Percentiles rank a stretch among this genome's conserved stretches.
Conservation (phyloP, 352 stramenopile genomes). For the Globisporangium irregulare region DNA sequence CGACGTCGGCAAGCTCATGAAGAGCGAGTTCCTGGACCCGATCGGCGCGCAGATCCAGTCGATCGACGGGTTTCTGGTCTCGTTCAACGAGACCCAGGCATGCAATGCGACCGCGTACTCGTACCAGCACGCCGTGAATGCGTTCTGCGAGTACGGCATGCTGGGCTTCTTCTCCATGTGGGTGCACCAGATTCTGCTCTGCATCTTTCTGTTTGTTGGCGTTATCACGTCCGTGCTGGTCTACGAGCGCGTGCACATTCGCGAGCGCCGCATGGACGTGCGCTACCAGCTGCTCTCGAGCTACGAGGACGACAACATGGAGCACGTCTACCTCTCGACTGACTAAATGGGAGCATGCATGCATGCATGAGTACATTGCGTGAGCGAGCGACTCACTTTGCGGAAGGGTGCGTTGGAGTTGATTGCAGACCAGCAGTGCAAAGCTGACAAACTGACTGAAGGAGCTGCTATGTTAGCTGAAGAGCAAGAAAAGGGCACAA, state of each 20-base stretch:
- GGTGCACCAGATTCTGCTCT: conserved; percentile 81
- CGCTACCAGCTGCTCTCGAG: conserved; percentile 73
- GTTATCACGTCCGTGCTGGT: conserved; percentile 70
- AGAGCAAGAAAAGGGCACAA: not conserved
- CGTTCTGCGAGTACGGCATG: conserved; percentile 80
- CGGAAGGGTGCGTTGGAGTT: not conserved
- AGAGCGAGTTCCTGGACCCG: conserved; percentile 68
- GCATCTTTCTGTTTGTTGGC: conserved; percentile 71
- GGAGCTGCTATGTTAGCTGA: not conserved
- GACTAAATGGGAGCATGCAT: conserved; percentile 29
- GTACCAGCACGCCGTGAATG: conserved; percentile 44
- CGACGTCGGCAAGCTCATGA: conserved; percentile 54
- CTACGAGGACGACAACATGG: conserved; percentile 80
- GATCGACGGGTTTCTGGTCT: conserved; percentile 24
- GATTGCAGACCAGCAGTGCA: not conserved
- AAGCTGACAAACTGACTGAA: not conserved
- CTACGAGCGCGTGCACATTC: conserved; percentile 73
- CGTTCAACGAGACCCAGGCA: conserved; percentile 46
- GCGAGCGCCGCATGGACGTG: conserved; percentile 51
- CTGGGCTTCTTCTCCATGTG: conserved; percentile 85
- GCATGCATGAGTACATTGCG: not conserved
- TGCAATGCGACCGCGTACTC: conserved; percentile 45
- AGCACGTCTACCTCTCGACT: conserved; percentile 74
- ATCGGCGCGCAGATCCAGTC: conserved; percentile 48
- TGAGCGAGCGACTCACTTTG: not conserved